Conservation (phyloP, 805 yeast genomes). For the Myxozyma lipomycoides region DNA sequence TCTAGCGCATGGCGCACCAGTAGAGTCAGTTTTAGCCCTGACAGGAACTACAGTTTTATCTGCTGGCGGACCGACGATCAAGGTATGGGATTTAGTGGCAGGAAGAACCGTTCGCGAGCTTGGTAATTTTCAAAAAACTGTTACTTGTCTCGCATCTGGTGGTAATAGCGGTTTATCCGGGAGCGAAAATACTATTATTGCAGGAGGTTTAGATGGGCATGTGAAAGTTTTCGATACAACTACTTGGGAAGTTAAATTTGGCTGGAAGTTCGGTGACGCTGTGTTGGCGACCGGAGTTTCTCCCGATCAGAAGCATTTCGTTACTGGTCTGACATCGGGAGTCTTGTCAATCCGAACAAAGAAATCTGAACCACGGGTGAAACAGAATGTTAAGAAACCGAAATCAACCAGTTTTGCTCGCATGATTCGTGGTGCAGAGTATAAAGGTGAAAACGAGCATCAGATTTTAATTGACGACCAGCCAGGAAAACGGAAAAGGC, state of each 20-base stretch:
- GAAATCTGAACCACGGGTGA: slow-evolving; percentile 58
- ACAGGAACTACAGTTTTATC: slow-evolving; percentile 69
- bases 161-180: slow-evolving; percentile 14
- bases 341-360: slow-evolving; percentile 83
- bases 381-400: slow-evolving; percentile 43
- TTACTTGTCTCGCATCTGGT: slow-evolving; percentile 34
- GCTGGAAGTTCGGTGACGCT: slow-evolving; percentile 96
- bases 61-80: slow-evolving; percentile 76
- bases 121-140: slow-evolving; percentile 88
- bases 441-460: slow-evolving; percentile 84
- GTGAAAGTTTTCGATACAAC: slow-evolving; percentile 85
- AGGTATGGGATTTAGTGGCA: slow-evolving; percentile 88
- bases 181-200: slow-evolving; percentile 67
- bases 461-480: slow-evolving; percentile 49
- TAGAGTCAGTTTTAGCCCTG: slow-evolving; percentile 76
- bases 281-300: slow-evolving; percentile 86
- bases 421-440: slow-evolving; percentile 88
- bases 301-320: slow-evolving; percentile 82
- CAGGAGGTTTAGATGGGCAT: slow-evolving; percentile 96
- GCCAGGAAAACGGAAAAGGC: slow-evolving; percentile 46
- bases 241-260: slow-evolving; percentile 81
- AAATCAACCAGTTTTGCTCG: slow-evolving; percentile 60
- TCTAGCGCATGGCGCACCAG: slow-evolving; percentile 73
- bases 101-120: slow-evolving; percentile 67
- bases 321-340: slow-evolving; percentile 88